Evolutionary conservation across 202 grass and related monocot species (phyloP).

Genomic region (Saccharum hybrid): DNA sequence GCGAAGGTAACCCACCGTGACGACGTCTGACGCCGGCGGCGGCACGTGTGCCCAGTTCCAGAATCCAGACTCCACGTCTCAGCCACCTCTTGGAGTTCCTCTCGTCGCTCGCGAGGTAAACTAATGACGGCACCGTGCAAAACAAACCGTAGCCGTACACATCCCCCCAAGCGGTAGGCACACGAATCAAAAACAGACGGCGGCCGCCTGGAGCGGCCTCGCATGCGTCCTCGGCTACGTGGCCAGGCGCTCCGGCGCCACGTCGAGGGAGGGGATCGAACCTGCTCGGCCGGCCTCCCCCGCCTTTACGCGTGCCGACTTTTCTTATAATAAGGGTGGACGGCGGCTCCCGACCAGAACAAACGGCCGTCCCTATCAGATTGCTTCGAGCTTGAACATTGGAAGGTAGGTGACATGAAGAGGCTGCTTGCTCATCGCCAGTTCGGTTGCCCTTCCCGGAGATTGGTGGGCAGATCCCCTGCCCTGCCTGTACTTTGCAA

Average conservation of each 20-base stretch:
- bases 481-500: conserved; percentile 18
- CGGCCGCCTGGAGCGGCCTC: conserved; percentile 4
- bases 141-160: not conserved
- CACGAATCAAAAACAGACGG: not conserved
- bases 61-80: too few relatives aligned
- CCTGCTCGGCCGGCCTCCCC: too few relatives aligned
- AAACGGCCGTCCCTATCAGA: conserved; percentile 8
- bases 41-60: too few relatives aligned
- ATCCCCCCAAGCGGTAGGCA: conserved; percentile 3
- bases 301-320: not conserved
- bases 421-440: conserved; percentile 46
- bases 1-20: too few relatives aligned
- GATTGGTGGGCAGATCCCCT: not conserved
- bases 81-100: too few relatives aligned
- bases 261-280: not conserved
- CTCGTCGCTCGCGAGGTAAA: too few relatives aligned
- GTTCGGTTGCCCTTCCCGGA: not conserved
- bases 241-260: conserved; percentile 22
- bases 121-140: too few relatives aligned
- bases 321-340: conserved; percentile 29
- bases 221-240: conserved; percentile 36
- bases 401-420: conserved; percentile 31
- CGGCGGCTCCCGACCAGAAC: conserved; percentile 14
- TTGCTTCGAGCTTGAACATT: conserved; percentile 15
- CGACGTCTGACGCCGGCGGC: too few relatives aligned